A percentile compares a stretch with the other conserved stretches of the same genome.
These are phyloP conservation scores for Phytophthora litchii DNA, from an alignment of 352 stramenopile species.

Conservation along the genomic window DNA sequence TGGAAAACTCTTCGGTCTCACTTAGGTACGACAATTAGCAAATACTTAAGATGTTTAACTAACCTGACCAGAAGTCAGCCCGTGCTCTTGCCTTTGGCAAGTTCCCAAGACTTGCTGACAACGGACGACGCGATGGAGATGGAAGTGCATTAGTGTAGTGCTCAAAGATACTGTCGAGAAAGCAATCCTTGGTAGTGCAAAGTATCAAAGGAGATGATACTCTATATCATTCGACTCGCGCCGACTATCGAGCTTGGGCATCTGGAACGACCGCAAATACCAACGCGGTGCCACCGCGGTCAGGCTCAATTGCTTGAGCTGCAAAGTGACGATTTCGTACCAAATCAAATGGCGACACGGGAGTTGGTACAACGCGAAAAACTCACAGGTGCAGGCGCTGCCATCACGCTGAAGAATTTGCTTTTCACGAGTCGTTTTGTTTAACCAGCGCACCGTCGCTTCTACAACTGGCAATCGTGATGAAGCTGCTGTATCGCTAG, in stretches of 20 bases:
- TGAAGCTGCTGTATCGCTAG: conserved; percentile 17
- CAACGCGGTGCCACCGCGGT: conserved; percentile 59
- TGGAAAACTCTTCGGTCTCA: too few relatives aligned
- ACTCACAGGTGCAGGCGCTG: conserved; percentile 70
- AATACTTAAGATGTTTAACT: too few relatives aligned
- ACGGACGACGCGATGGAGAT: background rate
- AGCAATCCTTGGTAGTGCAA: too few relatives aligned
- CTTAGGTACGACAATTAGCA: too few relatives aligned
- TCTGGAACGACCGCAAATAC: conserved; percentile 76
- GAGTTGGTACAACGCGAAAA: conserved; percentile 67
- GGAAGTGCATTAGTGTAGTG: too few relatives aligned
- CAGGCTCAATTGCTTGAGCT: conserved; percentile 72
- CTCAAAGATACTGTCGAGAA: too few relatives aligned
- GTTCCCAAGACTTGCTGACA: too few relatives aligned
- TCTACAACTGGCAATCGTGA: conserved; percentile 5
- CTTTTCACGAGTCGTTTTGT: conserved; percentile 64
- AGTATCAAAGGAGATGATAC: conserved; percentile 68
- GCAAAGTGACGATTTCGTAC: conserved; percentile 70
- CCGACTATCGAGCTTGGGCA: conserved; percentile 56
- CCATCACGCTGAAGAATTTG: conserved; percentile 64
- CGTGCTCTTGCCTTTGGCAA: too few relatives aligned
- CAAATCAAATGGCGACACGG: conserved; percentile 78
- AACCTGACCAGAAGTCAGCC: too few relatives aligned
- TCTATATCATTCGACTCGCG: conserved; percentile 82
- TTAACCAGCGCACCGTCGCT: conserved; percentile 54